Evolutionary conservation across 495 filamentous ascomycete species (phyloP).

Genomic region (Podospora bellae-mahoneyi): DNA sequence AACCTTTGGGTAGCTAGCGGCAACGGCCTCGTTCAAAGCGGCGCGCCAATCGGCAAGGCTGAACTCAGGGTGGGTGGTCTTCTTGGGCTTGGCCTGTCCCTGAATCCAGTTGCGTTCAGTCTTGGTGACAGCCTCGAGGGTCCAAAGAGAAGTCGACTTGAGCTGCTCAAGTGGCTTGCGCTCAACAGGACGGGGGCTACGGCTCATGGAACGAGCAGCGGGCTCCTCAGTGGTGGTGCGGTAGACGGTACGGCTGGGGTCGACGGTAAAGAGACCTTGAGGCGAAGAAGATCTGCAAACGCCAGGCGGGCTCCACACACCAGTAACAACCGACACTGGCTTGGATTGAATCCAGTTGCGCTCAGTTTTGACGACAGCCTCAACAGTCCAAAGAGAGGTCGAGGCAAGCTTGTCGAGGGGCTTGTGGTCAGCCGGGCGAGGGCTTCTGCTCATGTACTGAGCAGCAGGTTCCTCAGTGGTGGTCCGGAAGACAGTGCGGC

Average conservation of each 20-base stretch:
- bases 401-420: constrained; percentile 30
- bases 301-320: constrained; percentile 14
- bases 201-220: constrained; percentile 27
- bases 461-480: constrained; percentile 33
- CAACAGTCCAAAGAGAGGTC: constrained; percentile 27
- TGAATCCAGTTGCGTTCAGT: constrained; percentile 5
- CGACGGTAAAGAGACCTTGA: constrained; percentile 8
- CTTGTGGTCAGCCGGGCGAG: constrained; percentile 17
- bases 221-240: constrained; percentile 33
- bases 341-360: constrained; percentile 29
- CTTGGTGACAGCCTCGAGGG: constrained; percentile 1
- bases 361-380: constrained; percentile 3
- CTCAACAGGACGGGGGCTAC: constrained; percentile 14
- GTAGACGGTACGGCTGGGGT: constrained; percentile 16
- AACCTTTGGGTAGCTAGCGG: constrained; percentile 27
- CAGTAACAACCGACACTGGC: neutral
- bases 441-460: constrained; percentile 22
- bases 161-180: constrained; percentile 23
- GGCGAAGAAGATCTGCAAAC: constrained; percentile 16
- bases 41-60: constrained; percentile 35
- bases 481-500: constrained; percentile 24
- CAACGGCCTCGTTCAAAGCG: constrained; percentile 35
- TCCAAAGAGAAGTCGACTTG: constrained; percentile 33
- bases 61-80: constrained; percentile 13
- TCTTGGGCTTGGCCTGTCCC: constrained; percentile 3